A percentile compares a stretch with the other conserved stretches of the same genome.
phyloP scores from a whole-genome alignment of 2,329 filamentous ascomycete genomes.

The Myriosclerotinia duriaeana region DNA sequence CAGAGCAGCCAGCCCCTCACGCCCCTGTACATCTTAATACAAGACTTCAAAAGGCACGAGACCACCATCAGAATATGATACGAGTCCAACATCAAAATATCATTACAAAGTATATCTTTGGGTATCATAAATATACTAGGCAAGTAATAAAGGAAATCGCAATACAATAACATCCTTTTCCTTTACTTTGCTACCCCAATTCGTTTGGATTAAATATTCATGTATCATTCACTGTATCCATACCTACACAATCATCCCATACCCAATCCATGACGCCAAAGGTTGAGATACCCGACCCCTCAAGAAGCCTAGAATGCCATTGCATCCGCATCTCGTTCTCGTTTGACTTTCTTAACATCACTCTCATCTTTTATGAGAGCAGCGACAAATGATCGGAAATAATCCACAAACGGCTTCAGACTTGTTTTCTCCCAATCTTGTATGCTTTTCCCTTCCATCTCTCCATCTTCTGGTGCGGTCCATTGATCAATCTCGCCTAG shows the following conservation, averaged over 20 bases:
- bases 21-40: neutral
- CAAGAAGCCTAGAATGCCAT: conserved; percentile 60
- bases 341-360: conserved; percentile 49
- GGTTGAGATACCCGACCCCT: neutral
- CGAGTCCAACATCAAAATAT: neutral
- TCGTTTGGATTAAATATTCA: conserved; percentile 12
- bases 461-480: conserved; percentile 51
- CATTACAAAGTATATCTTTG: no score
- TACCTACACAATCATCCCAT: neutral
- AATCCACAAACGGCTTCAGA: conserved; percentile 87
- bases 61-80: no score
- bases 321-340: conserved; percentile 50
- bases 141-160: no score
- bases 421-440: conserved; percentile 98
- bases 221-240: neutral
- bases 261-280: neutral
- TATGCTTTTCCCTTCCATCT: conserved; percentile 50
- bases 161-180: neutral
- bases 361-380: conserved; percentile 75
- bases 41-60: no score
- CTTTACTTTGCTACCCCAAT: no score
- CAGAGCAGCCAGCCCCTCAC: no score
- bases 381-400: conserved; percentile 79
- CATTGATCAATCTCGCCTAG: conserved; percentile 85
- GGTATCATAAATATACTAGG: no score